These are phyloP conservation scores for Trichophyton schoenleinii DNA, from an alignment of 2,329 filamentous ascomycete species.

Conservation along the genomic window DNA sequence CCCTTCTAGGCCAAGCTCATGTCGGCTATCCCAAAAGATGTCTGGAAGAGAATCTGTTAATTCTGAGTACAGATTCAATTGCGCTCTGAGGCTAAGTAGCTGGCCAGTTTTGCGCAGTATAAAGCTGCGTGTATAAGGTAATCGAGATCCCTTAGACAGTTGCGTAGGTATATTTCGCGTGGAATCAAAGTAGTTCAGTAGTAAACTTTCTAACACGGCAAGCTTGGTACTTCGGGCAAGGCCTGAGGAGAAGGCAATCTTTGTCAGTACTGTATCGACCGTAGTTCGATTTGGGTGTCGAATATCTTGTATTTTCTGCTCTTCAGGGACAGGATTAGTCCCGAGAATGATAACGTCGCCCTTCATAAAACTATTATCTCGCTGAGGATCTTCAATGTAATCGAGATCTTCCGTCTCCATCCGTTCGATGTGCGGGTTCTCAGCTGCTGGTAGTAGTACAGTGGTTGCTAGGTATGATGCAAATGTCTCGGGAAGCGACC, in stretches of 20 bases:
- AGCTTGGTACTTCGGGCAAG: conserved; percentile 87
- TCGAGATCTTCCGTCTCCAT: conserved; percentile 84
- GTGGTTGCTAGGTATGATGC: conserved; percentile 57
- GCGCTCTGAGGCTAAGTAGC: conserved; percentile 73
- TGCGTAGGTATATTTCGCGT: conserved; percentile 71
- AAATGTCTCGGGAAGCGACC: conserved; percentile 69
- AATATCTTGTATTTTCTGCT: conserved; percentile 12
- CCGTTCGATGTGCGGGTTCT: conserved; percentile 56
- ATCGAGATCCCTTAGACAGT: conserved; percentile 53
- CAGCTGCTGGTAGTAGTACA: conserved; percentile 62
- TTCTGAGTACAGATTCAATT: conserved; percentile 93
- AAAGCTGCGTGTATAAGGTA: conserved; percentile 58
- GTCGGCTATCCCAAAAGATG: conserved; percentile 86
- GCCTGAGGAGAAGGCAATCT: conserved; percentile 92
- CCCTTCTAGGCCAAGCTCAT: conserved; percentile 78
- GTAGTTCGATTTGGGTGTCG: conserved; percentile 22
- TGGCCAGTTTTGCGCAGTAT: conserved; percentile 91
- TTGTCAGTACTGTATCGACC: conserved; percentile 61
- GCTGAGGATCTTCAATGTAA: conserved; percentile 61
- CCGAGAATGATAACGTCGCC: conserved; percentile 85
- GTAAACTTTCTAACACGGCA: conserved; percentile 72
- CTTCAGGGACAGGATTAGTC: conserved; percentile 43
- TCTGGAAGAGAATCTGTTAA: conserved; percentile 90
- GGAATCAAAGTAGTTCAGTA: conserved; percentile 74
- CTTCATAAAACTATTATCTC: conserved; percentile 63